phyloP scores from a whole-genome alignment of 2,329 filamentous ascomycete genomes.

The Dendryphion nanum region DNA sequence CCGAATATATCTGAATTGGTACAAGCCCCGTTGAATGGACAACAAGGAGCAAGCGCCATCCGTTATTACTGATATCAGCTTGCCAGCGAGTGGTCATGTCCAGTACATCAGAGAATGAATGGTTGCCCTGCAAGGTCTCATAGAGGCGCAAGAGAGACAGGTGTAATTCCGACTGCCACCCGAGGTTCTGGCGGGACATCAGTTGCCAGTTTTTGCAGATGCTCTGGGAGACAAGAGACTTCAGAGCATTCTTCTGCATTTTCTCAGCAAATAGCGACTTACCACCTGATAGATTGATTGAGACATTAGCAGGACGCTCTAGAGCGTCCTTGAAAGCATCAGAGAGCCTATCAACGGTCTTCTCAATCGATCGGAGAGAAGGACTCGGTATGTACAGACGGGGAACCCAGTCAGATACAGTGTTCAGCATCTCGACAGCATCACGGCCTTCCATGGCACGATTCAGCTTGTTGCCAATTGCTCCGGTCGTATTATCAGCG shows the following conservation, averaged over 20 bases:
- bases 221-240: constrained; percentile 6
- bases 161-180: constrained; percentile 8
- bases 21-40: too few species aligned
- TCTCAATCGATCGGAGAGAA: constrained; percentile 3
- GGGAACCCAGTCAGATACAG: constrained; percentile 3
- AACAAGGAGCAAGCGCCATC: neutral
- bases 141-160: constrained; percentile 6
- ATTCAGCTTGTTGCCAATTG: constrained; percentile 7
- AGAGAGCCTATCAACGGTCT: constrained; percentile 3
- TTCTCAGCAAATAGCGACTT: constrained; percentile 8
- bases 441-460: constrained; percentile 13
- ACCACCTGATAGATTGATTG: neutral
- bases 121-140: neutral
- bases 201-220: constrained; percentile 11
- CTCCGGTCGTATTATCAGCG: constrained; percentile 3
- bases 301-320: constrained; percentile 1
- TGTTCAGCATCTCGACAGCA: constrained; percentile 11
- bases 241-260: constrained; percentile 8
- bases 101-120: too few species aligned
- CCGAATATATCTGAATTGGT: too few species aligned
- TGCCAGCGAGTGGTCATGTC: neutral
- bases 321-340: constrained; percentile 9
- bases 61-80: neutral
- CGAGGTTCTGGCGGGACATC: neutral
- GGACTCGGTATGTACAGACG: constrained; percentile 7